Conservation (phyloP, 768 basidiomycete genomes). For the Floccularia luteovirens region DNA sequence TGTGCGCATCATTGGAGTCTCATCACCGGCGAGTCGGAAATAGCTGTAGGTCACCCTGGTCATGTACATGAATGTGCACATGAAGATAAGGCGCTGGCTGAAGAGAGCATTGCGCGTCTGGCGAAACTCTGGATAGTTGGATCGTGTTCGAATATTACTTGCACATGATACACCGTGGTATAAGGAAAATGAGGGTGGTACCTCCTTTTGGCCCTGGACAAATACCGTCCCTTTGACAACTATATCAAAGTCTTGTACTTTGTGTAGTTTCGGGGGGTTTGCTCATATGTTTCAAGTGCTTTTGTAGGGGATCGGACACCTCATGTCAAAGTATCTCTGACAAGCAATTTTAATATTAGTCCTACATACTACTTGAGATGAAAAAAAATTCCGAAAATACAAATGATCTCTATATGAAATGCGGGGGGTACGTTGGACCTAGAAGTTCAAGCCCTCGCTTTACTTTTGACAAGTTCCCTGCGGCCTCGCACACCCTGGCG, state of each 20-base stretch:
- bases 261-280: too few relatives aligned
- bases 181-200: slow-evolving; percentile 30
- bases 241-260: too few relatives aligned
- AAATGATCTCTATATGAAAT: too few relatives aligned
- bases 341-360: too few relatives aligned
- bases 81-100: slow-evolving; percentile 30
- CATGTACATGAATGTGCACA: slow-evolving; percentile 31
- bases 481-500: slow-evolving; percentile 85
- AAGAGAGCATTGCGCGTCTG: slow-evolving; percentile 32
- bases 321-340: too few relatives aligned
- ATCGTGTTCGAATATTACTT: slow-evolving; percentile 36
- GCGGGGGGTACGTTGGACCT: background rate
- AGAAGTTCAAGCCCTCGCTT: slow-evolving; percentile 7
- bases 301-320: too few relatives aligned
- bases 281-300: too few relatives aligned
- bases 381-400: too few relatives aligned
- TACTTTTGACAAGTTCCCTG: slow-evolving; percentile 36
- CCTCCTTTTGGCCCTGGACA: slow-evolving; percentile 35
- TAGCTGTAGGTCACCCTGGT: slow-evolving; percentile 23
- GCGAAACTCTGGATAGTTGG: slow-evolving; percentile 25
- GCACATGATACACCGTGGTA: slow-evolving; percentile 53
- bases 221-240: slow-evolving; percentile 14
- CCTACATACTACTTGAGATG: too few relatives aligned
- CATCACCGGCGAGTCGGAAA: slow-evolving; percentile 33
- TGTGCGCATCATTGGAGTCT: slow-evolving; percentile 49